These are phyloP conservation scores for Galeopsis tetrahit DNA, from an alignment of 257 asterid species.

Conservation along the genomic window DNA sequence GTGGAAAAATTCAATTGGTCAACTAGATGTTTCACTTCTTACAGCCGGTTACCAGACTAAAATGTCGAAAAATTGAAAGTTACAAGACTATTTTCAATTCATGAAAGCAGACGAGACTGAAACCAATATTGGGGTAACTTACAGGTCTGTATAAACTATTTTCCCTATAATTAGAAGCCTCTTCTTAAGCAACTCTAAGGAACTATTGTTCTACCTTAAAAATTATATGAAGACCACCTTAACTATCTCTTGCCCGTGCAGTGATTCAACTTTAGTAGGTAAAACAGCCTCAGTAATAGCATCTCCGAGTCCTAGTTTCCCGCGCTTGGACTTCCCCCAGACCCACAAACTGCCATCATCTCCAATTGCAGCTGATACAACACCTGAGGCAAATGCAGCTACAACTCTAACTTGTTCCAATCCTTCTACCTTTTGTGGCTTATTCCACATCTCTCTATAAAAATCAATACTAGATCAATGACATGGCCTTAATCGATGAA, in stretches of 20 bases:
- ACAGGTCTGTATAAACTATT: too few species aligned
- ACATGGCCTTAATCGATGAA: neutral
- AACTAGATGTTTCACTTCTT: too few species aligned
- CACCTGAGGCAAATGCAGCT: conserved; percentile 86
- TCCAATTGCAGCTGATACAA: conserved; percentile 75
- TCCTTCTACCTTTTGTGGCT: conserved; percentile 76
- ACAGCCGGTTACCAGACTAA: too few species aligned
- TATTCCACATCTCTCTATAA: conserved; percentile 72
- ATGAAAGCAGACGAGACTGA: too few species aligned
- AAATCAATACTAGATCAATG: neutral
- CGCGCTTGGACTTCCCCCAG: conserved; percentile 97
- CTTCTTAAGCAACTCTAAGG: conserved; percentile 2
- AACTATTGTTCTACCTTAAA: conserved; percentile 57
- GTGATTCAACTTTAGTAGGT: conserved; percentile 76
- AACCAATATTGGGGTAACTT: too few species aligned
- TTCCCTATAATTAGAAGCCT: too few species aligned
- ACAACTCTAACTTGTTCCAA: conserved; percentile 57
- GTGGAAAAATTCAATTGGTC: too few species aligned
- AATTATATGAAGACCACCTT: conserved; percentile 72
- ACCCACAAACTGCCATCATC: conserved; percentile 94
- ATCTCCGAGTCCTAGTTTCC: conserved; percentile 85
- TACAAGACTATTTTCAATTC: too few species aligned
- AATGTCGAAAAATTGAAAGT: too few species aligned
- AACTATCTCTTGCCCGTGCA: conserved; percentile 68
- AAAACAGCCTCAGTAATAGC: conserved; percentile 56